Percentiles rank a stretch among this genome's conserved stretches.
phyloP scores from a whole-genome alignment of 257 asterid genomes.

The Fraxinus quadrangulata region DNA sequence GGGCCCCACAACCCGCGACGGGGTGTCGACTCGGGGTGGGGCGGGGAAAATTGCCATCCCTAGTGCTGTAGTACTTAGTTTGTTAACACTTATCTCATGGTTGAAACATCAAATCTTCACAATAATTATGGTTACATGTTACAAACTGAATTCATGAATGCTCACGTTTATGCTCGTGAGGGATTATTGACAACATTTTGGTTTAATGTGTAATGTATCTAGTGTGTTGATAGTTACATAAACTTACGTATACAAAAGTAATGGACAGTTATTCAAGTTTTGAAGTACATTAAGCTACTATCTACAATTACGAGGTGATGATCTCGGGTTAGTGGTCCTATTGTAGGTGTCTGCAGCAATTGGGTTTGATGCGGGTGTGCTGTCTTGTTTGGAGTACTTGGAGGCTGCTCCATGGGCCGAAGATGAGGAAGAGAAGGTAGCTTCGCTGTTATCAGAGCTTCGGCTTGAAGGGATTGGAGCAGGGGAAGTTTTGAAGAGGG shows the following conservation, averaged over 20 bases:
- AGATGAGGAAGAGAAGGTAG: constrained; percentile 91
- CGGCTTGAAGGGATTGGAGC: constrained; percentile 87
- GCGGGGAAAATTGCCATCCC: too few relatives aligned
- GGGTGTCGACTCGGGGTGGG: too few relatives aligned
- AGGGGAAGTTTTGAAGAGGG: constrained; percentile 83
- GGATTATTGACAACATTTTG: not conserved
- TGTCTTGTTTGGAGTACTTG: constrained; percentile 84
- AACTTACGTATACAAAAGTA: not conserved
- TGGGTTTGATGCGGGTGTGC: constrained; percentile 91
- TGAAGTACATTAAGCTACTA: not conserved
- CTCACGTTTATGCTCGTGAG: not conserved
- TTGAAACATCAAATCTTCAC: not conserved
- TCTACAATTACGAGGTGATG: not conserved
- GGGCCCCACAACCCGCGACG: too few relatives aligned
- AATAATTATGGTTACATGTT: not conserved
- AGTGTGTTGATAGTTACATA: not conserved
- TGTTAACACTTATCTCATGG: not conserved
- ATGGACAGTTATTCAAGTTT: not conserved
- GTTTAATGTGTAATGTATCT: not conserved
- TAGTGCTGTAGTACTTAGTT: not conserved
- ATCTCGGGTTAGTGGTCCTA: constrained; percentile 1
- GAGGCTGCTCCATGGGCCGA: constrained; percentile 99
- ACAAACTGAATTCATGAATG: not conserved
- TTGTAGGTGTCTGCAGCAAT: constrained; percentile 89
- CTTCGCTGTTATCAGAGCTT: constrained; percentile 81